phyloP scores from a whole-genome alignment of 1,284 basidiomycete genomes.

The Boletellus deceptivus region DNA sequence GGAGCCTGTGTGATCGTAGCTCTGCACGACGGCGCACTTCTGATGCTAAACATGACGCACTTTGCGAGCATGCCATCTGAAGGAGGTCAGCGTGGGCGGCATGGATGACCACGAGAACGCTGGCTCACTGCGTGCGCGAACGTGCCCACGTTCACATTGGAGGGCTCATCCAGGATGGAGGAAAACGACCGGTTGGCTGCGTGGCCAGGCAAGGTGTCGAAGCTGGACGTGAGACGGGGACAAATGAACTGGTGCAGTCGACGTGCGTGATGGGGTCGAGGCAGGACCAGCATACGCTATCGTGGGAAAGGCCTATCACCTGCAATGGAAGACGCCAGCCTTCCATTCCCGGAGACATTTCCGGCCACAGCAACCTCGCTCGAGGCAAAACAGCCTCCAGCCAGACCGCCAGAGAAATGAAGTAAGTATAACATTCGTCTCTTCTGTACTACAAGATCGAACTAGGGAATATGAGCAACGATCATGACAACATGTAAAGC shows the following conservation, averaged over 20 bases:
- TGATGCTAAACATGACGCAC: constrained; percentile 10
- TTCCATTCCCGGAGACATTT: too few species aligned
- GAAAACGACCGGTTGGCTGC: background rate
- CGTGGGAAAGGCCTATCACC: too few species aligned
- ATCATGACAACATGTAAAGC: constrained; percentile 32
- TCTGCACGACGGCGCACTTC: background rate
- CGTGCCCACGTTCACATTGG: constrained; percentile 2
- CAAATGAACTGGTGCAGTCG: background rate
- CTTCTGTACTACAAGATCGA: constrained; percentile 19
- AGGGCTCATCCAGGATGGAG: constrained; percentile 4
- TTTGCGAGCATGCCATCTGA: constrained; percentile 23
- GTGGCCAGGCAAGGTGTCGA: background rate
- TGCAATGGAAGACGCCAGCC: too few species aligned
- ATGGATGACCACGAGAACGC: background rate
- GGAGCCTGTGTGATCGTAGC: constrained; percentile 14
- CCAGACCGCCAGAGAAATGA: background rate
- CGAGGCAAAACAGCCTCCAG: too few species aligned
- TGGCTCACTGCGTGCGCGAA: constrained; percentile 25
- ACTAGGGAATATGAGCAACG: constrained; percentile 25
- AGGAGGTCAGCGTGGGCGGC: background rate
- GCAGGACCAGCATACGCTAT: background rate
- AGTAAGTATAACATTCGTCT: constrained; percentile 17
- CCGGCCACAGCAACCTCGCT: too few species aligned
- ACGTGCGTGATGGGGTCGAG: background rate
- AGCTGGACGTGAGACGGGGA: constrained; percentile 3